A percentile compares a stretch with the other conserved stretches of the same genome.
Conservation (phyloP, 257 asterid genomes). For the Solanum pimpinellifolium region DNA sequence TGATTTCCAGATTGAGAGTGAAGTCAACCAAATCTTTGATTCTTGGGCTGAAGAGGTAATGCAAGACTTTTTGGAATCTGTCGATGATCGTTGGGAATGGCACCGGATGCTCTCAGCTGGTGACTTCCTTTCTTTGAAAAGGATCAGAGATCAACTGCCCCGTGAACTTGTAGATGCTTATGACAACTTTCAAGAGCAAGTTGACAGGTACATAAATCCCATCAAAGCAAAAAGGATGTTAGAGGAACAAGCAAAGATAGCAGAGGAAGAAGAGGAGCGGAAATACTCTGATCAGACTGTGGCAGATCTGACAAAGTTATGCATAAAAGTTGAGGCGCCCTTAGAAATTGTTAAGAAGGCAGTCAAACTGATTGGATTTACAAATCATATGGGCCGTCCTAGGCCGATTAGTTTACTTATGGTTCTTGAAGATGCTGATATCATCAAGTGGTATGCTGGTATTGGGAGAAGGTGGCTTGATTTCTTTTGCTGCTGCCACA, state of each 20-base stretch:
- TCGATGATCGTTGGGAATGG: conserved; percentile 77
- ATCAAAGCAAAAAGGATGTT: conserved; percentile 44
- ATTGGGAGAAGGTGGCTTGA: conserved; percentile 87
- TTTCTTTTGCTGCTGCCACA: conserved; percentile 75
- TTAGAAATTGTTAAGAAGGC: conserved; percentile 52
- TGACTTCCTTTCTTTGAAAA: conserved; percentile 59
- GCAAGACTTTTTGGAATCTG: conserved; percentile 40
- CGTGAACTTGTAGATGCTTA: conserved; percentile 60
- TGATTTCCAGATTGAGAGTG: conserved; percentile 47
- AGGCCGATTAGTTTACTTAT: conserved; percentile 62
- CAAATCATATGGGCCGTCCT: conserved; percentile 93
- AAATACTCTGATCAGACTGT: conserved; percentile 52
- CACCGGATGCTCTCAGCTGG: conserved; percentile 61
- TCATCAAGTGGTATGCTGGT: conserved; percentile 89
- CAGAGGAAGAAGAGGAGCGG: conserved; percentile 61
- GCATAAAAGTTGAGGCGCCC: conserved; percentile 76
- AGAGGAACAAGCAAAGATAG: conserved; percentile 44
- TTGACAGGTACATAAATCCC: conserved; percentile 63
- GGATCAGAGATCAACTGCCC: conserved; percentile 78
- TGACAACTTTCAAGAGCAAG: conserved; percentile 63
- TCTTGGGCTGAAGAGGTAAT: conserved; percentile 83
- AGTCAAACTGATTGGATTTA: conserved; percentile 54
- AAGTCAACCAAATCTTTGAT: conserved; percentile 49
- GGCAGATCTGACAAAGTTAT: conserved; percentile 54
- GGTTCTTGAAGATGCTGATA: conserved; percentile 75